phyloP scores from a whole-genome alignment of 768 basidiomycete genomes.

The Leccinellum luteum region DNA sequence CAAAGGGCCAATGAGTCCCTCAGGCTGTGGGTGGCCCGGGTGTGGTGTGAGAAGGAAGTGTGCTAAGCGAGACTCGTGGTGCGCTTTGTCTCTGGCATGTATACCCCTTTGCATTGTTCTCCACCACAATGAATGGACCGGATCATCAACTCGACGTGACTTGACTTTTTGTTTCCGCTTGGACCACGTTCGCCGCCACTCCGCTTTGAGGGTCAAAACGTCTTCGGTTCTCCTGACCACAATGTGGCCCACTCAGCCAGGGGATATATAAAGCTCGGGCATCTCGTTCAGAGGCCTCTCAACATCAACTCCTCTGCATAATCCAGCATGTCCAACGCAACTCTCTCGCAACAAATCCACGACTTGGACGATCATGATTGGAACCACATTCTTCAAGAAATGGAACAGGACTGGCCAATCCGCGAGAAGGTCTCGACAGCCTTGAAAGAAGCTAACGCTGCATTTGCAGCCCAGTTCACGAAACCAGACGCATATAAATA shows the following conservation, averaged over 20 bases:
- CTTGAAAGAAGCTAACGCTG: constrained; percentile 12
- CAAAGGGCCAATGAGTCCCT: constrained; percentile 32
- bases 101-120: constrained; percentile 9
- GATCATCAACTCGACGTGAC: too few relatives aligned
- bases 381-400: background rate
- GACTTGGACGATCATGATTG: background rate
- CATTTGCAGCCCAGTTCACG: constrained; percentile 14
- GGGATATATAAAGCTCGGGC: constrained; percentile 14
- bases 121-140: background rate
- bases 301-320: background rate
- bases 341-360: background rate
- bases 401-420: background rate
- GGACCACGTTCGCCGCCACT: background rate
- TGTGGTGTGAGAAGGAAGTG: too few relatives aligned
- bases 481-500: constrained; percentile 12
- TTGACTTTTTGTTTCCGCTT: constrained; percentile 7
- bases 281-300: background rate
- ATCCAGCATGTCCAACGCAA: constrained; percentile 11
- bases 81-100: background rate
- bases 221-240: background rate
- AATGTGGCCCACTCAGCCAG: background rate
- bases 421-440: constrained; percentile 1
- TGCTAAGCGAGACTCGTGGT: background rate
- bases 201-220: background rate
- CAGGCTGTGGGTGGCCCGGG: too few relatives aligned